phyloP scores from a whole-genome alignment of 2,329 filamentous ascomycete species.

The Paraconiothyrium brasiliense region DNA sequence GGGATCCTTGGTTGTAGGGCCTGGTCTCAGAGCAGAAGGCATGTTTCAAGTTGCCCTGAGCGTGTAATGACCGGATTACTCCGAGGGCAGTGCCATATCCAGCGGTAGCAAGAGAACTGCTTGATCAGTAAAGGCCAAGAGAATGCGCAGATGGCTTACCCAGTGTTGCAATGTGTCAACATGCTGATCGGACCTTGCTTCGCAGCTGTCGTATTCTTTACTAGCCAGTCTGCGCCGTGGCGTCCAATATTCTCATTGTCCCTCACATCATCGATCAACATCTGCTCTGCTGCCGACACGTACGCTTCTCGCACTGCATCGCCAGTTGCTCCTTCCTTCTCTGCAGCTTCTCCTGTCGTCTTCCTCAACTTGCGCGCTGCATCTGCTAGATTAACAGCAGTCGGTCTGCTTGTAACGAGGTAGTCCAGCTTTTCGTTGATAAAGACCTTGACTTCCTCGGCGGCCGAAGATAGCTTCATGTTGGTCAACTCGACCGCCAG shows the following conservation, averaged over 20 bases:
- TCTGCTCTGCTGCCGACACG: slow-evolving; percentile 81
- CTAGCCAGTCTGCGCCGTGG: slow-evolving; percentile 84
- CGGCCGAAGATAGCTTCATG: slow-evolving; percentile 60
- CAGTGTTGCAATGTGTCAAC: slow-evolving; percentile 97
- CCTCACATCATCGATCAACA: slow-evolving; percentile 84
- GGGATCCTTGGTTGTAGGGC: slow-evolving; percentile 96
- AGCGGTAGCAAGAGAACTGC: slow-evolving; percentile 87
- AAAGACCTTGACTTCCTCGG: slow-evolving; percentile 71
- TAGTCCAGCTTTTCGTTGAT: slow-evolving; percentile 84
- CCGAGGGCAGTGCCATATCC: slow-evolving; percentile 97
- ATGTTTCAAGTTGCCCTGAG: slow-evolving; percentile 72
- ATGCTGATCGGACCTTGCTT: slow-evolving; percentile 74
- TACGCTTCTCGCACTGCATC: slow-evolving; percentile 73
- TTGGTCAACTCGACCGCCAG: slow-evolving; percentile 84
- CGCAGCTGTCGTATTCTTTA: slow-evolving; percentile 63
- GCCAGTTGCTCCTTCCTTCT: slow-evolving; percentile 55
- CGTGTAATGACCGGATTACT: slow-evolving; percentile 85
- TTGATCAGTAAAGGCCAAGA: slow-evolving; percentile 30
- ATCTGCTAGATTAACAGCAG: slow-evolving; percentile 93
- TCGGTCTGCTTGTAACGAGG: slow-evolving; percentile 87
- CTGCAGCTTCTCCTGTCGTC: slow-evolving; percentile 64
- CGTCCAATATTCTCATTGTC: slow-evolving; percentile 89
- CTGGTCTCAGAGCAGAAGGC: slow-evolving; percentile 97
- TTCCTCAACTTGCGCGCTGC: slow-evolving; percentile 82
- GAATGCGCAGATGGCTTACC: slow-evolving; percentile 58